phyloP scores from a whole-genome alignment of 2,329 filamentous ascomycete species.

The Exophiala lecanii-corni region DNA sequence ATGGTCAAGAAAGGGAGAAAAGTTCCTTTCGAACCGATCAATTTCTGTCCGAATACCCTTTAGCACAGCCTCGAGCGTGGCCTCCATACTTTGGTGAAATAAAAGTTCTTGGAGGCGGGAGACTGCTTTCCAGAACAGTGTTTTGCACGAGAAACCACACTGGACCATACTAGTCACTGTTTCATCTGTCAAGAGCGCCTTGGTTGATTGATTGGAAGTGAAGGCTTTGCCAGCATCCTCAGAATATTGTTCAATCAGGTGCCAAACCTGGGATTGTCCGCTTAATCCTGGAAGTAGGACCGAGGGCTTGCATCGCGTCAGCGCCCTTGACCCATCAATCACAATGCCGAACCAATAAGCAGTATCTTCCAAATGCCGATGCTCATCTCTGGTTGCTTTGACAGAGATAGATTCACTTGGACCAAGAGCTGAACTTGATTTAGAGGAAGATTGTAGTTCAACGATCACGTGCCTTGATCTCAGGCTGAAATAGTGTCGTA shows the following conservation, averaged over 20 bases:
- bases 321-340: constrained; percentile 3
- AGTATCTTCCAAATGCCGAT: constrained; percentile 6
- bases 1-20: constrained; percentile 2
- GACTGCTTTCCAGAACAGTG: constrained; percentile 8
- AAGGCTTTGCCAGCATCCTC: neutral
- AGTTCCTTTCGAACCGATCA: constrained; percentile 2
- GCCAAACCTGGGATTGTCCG: constrained; percentile 6
- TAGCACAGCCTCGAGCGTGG: neutral
- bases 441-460: too few relatives aligned
- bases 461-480: neutral
- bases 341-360: constrained; percentile 14
- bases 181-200: constrained; percentile 3
- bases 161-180: constrained; percentile 7
- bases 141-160: constrained; percentile 6
- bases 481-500: neutral
- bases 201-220: neutral
- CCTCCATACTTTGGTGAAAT: constrained; percentile 2
- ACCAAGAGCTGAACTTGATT: too few relatives aligned
- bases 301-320: constrained; percentile 8
- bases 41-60: neutral
- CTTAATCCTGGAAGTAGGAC: constrained; percentile 7
- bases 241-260: neutral
- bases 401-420: neutral
- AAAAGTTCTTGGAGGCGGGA: constrained; percentile 6
- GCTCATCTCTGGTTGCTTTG: neutral